These are phyloP conservation scores for Pythium pyrilobum DNA, from an alignment of 352 stramenopile species.

Conservation along the genomic window DNA sequence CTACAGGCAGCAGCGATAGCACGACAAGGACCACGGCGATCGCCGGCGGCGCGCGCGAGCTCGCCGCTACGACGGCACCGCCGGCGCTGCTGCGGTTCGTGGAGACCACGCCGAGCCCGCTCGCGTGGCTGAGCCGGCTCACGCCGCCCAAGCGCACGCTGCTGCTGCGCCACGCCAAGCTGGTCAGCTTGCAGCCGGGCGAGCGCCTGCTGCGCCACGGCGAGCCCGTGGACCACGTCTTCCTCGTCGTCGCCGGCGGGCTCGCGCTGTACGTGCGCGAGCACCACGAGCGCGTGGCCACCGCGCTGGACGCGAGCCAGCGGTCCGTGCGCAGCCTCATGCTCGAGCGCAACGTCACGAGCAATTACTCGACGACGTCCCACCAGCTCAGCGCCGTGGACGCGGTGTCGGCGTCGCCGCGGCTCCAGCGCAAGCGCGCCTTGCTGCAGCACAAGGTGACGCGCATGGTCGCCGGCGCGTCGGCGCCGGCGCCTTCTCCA, in stretches of 20 bases:
- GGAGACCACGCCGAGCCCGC: conserved; percentile 6
- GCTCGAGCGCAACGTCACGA: conserved; percentile 51
- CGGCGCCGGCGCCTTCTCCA: not conserved
- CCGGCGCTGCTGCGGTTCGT: conserved; percentile 22
- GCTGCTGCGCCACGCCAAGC: conserved; percentile 28
- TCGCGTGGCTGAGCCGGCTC: conserved; percentile 26
- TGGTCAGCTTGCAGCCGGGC: conserved; percentile 25
- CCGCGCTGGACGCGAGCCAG: conserved; percentile 44
- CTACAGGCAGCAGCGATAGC: not conserved
- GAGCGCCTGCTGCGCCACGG: conserved; percentile 34
- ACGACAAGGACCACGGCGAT: not conserved
- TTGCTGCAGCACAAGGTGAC: conserved; percentile 17
- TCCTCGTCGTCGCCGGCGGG: conserved; percentile 41
- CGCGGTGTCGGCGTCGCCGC: not conserved
- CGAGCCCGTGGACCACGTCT: conserved; percentile 36
- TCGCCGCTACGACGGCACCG: not conserved
- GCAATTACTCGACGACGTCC: conserved; percentile 67
- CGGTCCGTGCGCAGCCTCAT: conserved; percentile 49
- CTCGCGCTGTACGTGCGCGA: conserved; percentile 36
- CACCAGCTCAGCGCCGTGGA: conserved; percentile 39
- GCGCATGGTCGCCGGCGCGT: conserved; percentile 10
- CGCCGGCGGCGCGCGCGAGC: not conserved
- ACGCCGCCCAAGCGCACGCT: conserved; percentile 32
- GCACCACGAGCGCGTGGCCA: conserved; percentile 29
- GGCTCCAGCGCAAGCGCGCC: not conserved